A percentile compares a stretch with the other conserved stretches of the same genome.
Conservation (phyloP, 768 basidiomycete species). For the Mycena capillaripes region DNA sequence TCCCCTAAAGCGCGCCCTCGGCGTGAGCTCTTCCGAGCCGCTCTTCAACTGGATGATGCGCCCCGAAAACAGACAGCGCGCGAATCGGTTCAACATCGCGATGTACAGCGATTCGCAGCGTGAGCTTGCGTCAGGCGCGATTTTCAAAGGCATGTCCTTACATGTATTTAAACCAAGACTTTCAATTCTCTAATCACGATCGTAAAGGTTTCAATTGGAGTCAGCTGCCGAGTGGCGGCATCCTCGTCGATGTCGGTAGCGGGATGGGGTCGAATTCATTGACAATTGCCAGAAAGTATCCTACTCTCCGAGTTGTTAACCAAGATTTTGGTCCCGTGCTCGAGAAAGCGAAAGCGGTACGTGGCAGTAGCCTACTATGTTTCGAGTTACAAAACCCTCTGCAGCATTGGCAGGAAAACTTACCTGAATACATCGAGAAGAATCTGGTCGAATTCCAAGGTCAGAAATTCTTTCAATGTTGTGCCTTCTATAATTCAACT, state of each 20-base stretch:
- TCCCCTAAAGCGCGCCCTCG: background rate
- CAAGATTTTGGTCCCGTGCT: background rate
- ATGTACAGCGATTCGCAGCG: slow-evolving; percentile 1
- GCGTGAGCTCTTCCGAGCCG: background rate
- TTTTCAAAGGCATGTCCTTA: slow-evolving; percentile 6
- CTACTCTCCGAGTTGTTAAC: background rate
- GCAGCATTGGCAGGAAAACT: background rate
- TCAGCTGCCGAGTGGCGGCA: slow-evolving; percentile 30
- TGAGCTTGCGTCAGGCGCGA: background rate
- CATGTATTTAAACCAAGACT: too few species aligned
- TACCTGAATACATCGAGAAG: background rate
- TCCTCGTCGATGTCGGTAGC: slow-evolving; percentile 42
- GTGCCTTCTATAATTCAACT: background rate
- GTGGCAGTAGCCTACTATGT: background rate
- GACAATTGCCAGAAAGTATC: background rate
- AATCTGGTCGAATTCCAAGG: slow-evolving; percentile 4
- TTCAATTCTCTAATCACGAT: background rate
- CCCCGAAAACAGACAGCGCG: background rate
- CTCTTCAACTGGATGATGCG: slow-evolving; percentile 4
- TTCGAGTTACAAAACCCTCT: background rate
- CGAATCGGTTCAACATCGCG: slow-evolving; percentile 1
- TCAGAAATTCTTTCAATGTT: background rate
- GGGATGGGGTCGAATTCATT: slow-evolving; percentile 1
- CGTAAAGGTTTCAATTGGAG: slow-evolving; percentile 38
- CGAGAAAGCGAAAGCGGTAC: background rate